Evolutionary conservation across 305 asterid genomes (phyloP).

Genomic region (Fraxinus albicans): DNA sequence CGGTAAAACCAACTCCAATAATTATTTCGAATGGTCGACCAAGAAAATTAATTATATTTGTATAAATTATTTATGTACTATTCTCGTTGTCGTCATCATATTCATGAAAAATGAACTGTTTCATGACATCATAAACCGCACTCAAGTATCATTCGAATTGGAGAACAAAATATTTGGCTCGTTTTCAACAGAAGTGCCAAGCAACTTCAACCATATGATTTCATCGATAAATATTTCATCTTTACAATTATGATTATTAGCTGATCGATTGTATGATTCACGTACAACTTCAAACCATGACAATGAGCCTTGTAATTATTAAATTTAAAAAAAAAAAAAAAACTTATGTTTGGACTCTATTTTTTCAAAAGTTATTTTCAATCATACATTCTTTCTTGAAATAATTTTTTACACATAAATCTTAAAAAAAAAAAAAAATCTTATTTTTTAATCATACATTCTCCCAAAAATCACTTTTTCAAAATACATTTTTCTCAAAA

Average conservation of each 20-base stretch:
- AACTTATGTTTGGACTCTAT: too few relatives aligned
- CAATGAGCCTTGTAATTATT: background rate
- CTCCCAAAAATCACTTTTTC: too few relatives aligned
- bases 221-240: background rate
- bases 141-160: background rate
- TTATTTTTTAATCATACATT: too few relatives aligned
- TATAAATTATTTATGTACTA: background rate
- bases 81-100: background rate
- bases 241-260: background rate
- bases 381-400: too few relatives aligned
- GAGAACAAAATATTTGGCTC: background rate
- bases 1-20: background rate
- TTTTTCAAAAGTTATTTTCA: too few relatives aligned
- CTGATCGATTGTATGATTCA: background rate
- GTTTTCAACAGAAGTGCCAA: background rate
- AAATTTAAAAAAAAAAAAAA: too few relatives aligned
- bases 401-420: too few relatives aligned
- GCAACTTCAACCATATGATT: background rate
- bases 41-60: too few relatives aligned
- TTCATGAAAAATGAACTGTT: background rate
- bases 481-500: too few relatives aligned
- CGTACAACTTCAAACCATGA: background rate
- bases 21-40: too few relatives aligned
- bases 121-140: background rate
- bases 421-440: too few relatives aligned